A percentile compares a stretch with the other conserved stretches of the same genome.
Conservation (phyloP, 148 eudicot species). For the Rhododendron vialii region DNA sequence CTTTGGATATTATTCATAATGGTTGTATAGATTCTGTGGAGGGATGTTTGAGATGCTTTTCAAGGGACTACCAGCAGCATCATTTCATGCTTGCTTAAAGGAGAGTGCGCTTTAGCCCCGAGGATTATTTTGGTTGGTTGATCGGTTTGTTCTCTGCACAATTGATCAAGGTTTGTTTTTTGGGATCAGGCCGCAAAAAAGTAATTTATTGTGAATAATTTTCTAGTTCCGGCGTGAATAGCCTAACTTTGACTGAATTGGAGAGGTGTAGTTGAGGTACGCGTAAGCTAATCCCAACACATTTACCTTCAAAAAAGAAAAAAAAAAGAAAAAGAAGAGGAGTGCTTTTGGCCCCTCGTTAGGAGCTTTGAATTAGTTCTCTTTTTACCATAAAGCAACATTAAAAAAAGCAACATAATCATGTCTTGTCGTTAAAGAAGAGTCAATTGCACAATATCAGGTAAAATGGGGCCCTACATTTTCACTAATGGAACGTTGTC, state of each 20-base stretch:
- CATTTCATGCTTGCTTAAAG: neutral
- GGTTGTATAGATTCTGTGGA: neutral
- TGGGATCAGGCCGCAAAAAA: no score
- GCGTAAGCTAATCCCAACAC: neutral
- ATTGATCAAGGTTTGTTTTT: no score
- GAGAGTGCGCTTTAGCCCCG: neutral
- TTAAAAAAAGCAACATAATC: neutral
- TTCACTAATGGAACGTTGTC: neutral
- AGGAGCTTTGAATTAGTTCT: neutral
- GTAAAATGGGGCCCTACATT: neutral
- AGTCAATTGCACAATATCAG: neutral
- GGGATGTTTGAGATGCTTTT: constrained; percentile 1
- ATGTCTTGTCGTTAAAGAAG: neutral
- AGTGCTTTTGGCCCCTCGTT: neutral
- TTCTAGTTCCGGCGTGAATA: neutral
- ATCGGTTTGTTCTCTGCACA: no score
- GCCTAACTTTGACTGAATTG: no score
- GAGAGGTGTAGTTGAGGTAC: accelerated
- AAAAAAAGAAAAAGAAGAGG: no score
- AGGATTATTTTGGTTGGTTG: no score
- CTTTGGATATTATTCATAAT: neutral
- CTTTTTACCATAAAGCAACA: neutral
- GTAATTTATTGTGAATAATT: no score
- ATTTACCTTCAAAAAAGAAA: no score
- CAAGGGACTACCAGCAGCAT: constrained; percentile 1